Conservation (phyloP, 1,284 basidiomycete species). For the Chalciporus piperatoides region DNA sequence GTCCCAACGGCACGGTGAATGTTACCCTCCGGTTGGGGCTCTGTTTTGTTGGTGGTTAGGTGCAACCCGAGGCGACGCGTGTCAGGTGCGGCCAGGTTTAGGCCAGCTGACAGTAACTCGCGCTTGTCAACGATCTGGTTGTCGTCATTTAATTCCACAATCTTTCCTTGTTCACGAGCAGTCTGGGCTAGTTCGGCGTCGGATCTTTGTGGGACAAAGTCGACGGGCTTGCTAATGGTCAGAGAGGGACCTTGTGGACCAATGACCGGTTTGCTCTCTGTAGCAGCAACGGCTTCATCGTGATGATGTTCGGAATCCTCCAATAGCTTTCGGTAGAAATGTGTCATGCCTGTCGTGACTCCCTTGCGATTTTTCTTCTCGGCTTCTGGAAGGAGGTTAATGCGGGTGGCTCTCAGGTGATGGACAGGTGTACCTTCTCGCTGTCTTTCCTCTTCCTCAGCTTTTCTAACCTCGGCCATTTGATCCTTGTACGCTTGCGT, state of each 20-base stretch:
- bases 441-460: conserved; percentile 87
- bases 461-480: conserved; percentile 86
- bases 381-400: conserved; percentile 40
- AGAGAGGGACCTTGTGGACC: conserved; percentile 59
- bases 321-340: conserved; percentile 83
- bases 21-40: conserved; percentile 35
- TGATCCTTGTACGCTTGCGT: conserved; percentile 98
- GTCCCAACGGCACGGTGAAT: conserved; percentile 73
- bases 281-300: conserved; percentile 77
- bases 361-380: conserved; percentile 62
- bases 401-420: neutral
- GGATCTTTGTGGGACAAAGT: conserved; percentile 50
- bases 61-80: conserved; percentile 58
- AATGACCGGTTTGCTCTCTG: conserved; percentile 48
- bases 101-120: conserved; percentile 84
- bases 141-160: conserved; percentile 97
- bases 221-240: conserved; percentile 67
- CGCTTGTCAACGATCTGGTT: conserved; percentile 97
- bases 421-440: conserved; percentile 68
- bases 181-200: conserved; percentile 70
- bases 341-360: conserved; percentile 71
- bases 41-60: conserved; percentile 26
- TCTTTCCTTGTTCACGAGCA: conserved; percentile 71
- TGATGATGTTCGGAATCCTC: conserved; percentile 81
- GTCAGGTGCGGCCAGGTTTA: conserved; percentile 85